A percentile compares a stretch with the other conserved stretches of the same genome.
phyloP scores from a whole-genome alignment of 495 filamentous ascomycete species.

The Xylaria venustula region DNA sequence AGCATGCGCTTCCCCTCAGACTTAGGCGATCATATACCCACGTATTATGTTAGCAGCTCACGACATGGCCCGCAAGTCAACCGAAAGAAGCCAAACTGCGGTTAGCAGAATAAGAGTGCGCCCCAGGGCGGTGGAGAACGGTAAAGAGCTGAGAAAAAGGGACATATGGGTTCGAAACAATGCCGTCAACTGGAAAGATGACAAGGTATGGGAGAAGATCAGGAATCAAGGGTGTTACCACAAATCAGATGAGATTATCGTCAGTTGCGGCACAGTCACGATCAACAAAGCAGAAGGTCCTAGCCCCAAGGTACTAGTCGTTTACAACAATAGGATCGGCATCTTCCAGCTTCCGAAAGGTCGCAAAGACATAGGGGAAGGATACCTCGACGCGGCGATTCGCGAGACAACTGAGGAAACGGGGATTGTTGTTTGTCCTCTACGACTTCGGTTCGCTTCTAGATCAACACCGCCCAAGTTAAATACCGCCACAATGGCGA shows the following conservation, averaged over 20 bases:
- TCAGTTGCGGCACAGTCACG: conserved; percentile 48
- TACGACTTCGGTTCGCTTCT: conserved; percentile 36
- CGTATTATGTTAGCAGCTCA: background rate
- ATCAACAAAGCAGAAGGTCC: conserved; percentile 32
- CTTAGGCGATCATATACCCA: background rate
- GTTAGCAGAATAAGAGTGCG: conserved; percentile 11
- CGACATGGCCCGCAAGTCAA: conserved; percentile 4
- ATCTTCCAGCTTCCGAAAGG: conserved; percentile 49
- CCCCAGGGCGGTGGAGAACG: conserved; percentile 17
- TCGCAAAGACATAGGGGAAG: conserved; percentile 44
- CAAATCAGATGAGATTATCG: conserved; percentile 38
- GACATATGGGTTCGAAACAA: conserved; percentile 23
- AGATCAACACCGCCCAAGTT: conserved; percentile 29
- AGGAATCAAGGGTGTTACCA: conserved; percentile 23
- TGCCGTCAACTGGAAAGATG: conserved; percentile 27
- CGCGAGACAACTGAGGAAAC: conserved; percentile 49
- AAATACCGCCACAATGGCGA: conserved; percentile 9
- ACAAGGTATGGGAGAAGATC: conserved; percentile 32
- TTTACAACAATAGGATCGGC: conserved; percentile 42
- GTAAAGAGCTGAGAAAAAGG: conserved; percentile 20
- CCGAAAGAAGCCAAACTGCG: background rate
- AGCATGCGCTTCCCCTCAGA: background rate
- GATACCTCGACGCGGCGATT: conserved; percentile 37
- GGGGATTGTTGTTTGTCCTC: conserved; percentile 34
- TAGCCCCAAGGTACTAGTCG: conserved; percentile 32